Evolutionary conservation across 2,329 filamentous ascomycete genomes (phyloP).

Genomic region (Colletotrichum sojae): DNA sequence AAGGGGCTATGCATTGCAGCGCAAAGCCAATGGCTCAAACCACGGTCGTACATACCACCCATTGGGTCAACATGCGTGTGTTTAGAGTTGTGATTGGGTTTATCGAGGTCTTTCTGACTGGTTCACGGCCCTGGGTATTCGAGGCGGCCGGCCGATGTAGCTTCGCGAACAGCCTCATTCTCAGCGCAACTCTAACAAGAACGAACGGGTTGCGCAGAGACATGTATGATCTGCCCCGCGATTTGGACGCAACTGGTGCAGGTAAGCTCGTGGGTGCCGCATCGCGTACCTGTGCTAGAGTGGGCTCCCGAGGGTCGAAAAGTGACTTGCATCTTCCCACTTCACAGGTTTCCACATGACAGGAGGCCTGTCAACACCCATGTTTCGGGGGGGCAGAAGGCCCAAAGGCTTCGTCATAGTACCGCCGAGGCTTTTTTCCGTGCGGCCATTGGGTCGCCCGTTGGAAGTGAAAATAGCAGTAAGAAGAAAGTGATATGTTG

Average conservation of each 20-base stretch:
- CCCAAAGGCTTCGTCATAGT: constrained; percentile 33
- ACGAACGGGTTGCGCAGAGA: background rate
- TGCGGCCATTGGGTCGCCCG: constrained; percentile 5
- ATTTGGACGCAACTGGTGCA: constrained; percentile 18
- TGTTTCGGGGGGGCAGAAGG: constrained; percentile 19
- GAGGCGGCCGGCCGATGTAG: background rate
- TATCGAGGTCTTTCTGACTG: constrained; percentile 8
- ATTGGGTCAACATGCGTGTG: background rate
- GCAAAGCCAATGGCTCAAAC: background rate
- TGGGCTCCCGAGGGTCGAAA: constrained; percentile 31
- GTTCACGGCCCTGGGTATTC: constrained; percentile 1
- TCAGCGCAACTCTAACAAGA: constrained; percentile 26
- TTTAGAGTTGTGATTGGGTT: constrained; percentile 20
- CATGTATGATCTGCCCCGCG: constrained; percentile 34
- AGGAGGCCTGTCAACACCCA: constrained; percentile 23
- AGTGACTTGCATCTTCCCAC: constrained; percentile 41
- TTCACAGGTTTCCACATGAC: constrained; percentile 21
- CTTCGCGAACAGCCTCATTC: constrained; percentile 25
- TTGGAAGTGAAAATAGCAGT: constrained; percentile 23
- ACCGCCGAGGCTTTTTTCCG: constrained; percentile 16
- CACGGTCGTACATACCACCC: background rate
- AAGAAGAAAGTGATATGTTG: constrained; percentile 32
- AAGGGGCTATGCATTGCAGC: constrained; percentile 24
- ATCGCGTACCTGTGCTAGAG: constrained; percentile 19
- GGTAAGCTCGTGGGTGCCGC: constrained; percentile 13